Base-by-base conservation (phyloP, 768 basidiomycete genomes). In the Cystoderma amianthinum region DNA sequence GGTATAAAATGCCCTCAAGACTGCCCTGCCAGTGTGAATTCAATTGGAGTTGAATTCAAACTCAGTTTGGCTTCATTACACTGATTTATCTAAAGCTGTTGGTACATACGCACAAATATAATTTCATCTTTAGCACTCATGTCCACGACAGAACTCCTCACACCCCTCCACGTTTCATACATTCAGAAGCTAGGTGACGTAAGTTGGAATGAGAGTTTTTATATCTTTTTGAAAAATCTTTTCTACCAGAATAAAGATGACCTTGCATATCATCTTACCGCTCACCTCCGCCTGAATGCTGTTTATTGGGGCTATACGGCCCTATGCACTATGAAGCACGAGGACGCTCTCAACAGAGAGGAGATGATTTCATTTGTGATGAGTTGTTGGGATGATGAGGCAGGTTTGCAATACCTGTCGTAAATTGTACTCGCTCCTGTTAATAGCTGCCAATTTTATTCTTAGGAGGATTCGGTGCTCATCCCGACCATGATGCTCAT, bases 241-340 rank as follows among this genome's bases (percentile, higher is more conserved):
- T n/a, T n/a, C n/a, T n/a, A 9, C n/a, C 52, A 87, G 87, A 82
- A 69, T 62, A 83, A 84, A 44, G 80, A 90, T 67, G 90, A 92
- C 48, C 72, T 96, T 13, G 71, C 76, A 1, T 95, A 95, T 63
- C 90, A 95, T 58, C 71, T 95, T 15, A 94, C 94, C 0, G 72
- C 92, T 10, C 96, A 99, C 61, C 74, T 98, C 5, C 86, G 95
- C 5, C 69, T 99, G 62, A 98, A 97, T 59, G 95, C 93, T 2
- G 71, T 98, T 5, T 99, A 96, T 61, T 99, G 96, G 96, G 96
- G 92, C 5, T 67, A 93, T 30, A 91, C 86, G 0, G 92, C 96
- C 0, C 65, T 95, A 2, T 85, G 74, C 25, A 68, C 92, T 35
- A 86, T 98, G 82, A 77, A 73, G 1, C 75, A 74, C 34, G 67